A percentile compares a stretch with the other conserved stretches of the same genome.
phyloP scores from a whole-genome alignment of 2,329 filamentous ascomycete species.

The Didymosphaeria variabile region DNA sequence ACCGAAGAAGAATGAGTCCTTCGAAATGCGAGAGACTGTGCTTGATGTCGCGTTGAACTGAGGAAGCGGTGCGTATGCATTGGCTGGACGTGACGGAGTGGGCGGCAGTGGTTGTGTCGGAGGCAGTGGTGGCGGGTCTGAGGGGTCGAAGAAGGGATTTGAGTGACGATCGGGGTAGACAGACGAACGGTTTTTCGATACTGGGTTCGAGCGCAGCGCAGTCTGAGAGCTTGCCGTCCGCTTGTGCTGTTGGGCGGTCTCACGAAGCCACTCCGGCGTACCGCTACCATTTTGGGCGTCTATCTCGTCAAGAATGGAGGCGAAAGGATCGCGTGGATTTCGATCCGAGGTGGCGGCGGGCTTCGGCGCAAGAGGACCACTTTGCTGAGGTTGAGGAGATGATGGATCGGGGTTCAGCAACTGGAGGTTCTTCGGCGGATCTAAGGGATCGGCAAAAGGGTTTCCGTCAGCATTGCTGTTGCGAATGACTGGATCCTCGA shows the following conservation, averaged over 20 bases:
- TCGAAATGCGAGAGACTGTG: conserved; percentile 36
- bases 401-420: conserved; percentile 39
- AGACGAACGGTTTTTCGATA: conserved; percentile 31
- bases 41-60: conserved; percentile 36
- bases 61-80: conserved; percentile 29
- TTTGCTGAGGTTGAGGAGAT: conserved; percentile 26
- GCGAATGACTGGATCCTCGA: conserved; percentile 34
- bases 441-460: conserved; percentile 39
- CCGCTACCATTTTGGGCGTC: conserved; percentile 30
- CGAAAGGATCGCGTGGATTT: conserved; percentile 39
- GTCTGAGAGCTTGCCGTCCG: conserved; percentile 41
- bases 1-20: conserved; percentile 39
- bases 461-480: conserved; percentile 31
- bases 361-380: conserved; percentile 37
- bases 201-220: conserved; percentile 41
- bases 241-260: conserved; percentile 33
- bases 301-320: conserved; percentile 39
- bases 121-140: conserved; percentile 33
- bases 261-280: conserved; percentile 36
- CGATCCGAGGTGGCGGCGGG: conserved; percentile 33
- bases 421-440: conserved; percentile 29
- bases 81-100: conserved; percentile 34
- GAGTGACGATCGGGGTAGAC: conserved; percentile 28
- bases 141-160: conserved; percentile 41
- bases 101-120: conserved; percentile 35